These are phyloP conservation scores for Jacaranda mimosifolia DNA, from an alignment of 257 asterid genomes.

Conservation along the genomic window DNA sequence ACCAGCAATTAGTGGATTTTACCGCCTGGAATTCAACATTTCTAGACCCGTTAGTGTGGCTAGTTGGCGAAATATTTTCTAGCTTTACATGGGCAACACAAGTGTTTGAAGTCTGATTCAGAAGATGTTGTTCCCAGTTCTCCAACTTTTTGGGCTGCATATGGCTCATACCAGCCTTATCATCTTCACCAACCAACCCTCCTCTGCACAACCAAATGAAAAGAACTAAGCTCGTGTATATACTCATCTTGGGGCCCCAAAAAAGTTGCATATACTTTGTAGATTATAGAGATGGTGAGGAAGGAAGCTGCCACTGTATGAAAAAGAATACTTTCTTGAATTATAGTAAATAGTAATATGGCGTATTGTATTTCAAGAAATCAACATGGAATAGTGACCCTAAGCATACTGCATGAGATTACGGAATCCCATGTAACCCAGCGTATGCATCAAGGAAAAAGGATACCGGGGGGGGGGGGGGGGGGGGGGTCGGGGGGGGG, in stretches of 20 bases:
- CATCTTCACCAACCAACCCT: conserved; percentile 71
- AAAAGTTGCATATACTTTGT: too few relatives aligned
- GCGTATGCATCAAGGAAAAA: conserved; percentile 20
- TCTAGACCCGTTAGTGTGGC: conserved; percentile 6
- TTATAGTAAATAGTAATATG: too few relatives aligned
- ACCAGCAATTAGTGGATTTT: conserved; percentile 40
- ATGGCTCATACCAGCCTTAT: conserved; percentile 41
- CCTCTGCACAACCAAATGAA: conserved; percentile 44
- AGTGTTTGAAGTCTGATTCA: conserved; percentile 39
- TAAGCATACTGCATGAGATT: too few relatives aligned
- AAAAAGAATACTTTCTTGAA: too few relatives aligned
- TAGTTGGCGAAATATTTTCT: conserved; percentile 31
- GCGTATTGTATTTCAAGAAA: too few relatives aligned
- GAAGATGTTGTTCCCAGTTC: conserved; percentile 58
- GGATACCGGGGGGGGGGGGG: not conserved
- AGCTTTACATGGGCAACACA: conserved; percentile 37
- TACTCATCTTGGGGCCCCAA: too few relatives aligned
- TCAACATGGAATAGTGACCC: too few relatives aligned
- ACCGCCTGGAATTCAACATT: conserved; percentile 39
- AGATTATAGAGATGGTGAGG: too few relatives aligned
- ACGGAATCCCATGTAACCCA: too few relatives aligned
- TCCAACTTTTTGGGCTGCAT: conserved; percentile 55
- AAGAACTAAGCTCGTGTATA: too few relatives aligned
- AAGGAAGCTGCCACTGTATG: too few relatives aligned
- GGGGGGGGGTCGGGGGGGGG: not conserved